A percentile compares a stretch with the other conserved stretches of the same genome.
phyloP scores from a whole-genome alignment of 2,329 filamentous ascomycete species.

The Fonsecaea nubica region DNA sequence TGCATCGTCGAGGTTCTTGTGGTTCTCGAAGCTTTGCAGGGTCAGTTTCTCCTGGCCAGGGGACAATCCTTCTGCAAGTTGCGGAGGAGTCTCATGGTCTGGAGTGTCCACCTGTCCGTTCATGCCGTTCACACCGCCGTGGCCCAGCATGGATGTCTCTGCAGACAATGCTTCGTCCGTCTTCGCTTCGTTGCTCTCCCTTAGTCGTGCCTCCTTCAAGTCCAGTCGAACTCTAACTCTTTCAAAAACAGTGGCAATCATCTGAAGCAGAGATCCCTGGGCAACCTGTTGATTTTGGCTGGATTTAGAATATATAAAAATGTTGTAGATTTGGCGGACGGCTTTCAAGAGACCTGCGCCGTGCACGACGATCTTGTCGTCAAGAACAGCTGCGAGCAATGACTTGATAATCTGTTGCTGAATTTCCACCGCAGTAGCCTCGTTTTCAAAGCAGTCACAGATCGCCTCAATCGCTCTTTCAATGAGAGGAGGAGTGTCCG shows the following conservation, averaged over 20 bases:
- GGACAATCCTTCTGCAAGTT: conserved; percentile 53
- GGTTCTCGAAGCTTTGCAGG: conserved; percentile 71
- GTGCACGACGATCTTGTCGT: conserved; percentile 98
- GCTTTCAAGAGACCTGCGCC: conserved; percentile 95
- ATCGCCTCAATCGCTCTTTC: conserved; percentile 98
- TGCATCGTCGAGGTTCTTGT: conserved; percentile 70
- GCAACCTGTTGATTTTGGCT: conserved; percentile 96
- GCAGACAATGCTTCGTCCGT: conserved; percentile 40
- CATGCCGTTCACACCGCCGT: conserved; percentile 45
- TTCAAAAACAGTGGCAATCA: conserved; percentile 98
- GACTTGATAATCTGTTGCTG: conserved; percentile 99
- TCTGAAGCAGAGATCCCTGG: conserved; percentile 94
- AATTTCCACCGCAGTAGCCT: conserved; percentile 87
- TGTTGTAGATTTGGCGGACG: conserved; percentile 97
- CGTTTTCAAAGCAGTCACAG: conserved; percentile 98
- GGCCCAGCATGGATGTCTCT: conserved; percentile 35
- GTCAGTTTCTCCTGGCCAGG: conserved; percentile 64
- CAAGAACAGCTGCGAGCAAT: conserved; percentile 88
- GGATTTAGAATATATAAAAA: conserved; percentile 93
- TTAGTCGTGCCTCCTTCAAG: conserved; percentile 79
- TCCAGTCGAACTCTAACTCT: conserved; percentile 85
- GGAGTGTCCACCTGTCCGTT: conserved; percentile 35
- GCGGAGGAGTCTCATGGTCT: conserved; percentile 51
- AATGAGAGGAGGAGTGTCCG: conserved; percentile 72
- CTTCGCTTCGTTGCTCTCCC: conserved; percentile 46